Evolutionary conservation across 1,139 yeast species (phyloP).

Genomic region (Suhomyces bokatorum): DNA sequence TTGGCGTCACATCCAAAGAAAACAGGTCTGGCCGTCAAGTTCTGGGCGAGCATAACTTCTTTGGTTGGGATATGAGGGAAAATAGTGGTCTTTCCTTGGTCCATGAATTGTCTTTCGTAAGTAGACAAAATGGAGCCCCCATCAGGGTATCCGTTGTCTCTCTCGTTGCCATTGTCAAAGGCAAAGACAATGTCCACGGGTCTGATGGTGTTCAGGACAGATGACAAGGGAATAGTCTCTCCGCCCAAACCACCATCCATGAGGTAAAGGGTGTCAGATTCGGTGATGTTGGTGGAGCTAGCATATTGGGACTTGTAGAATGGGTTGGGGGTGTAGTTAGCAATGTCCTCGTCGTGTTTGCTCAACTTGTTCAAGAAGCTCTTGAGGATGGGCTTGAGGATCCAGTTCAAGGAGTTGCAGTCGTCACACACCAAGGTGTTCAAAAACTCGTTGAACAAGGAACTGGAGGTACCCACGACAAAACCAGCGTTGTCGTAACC

Average conservation of each 20-base stretch:
- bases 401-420: slow-evolving; percentile 49
- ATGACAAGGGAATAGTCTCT: slow-evolving; percentile 38
- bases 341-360: slow-evolving; percentile 39
- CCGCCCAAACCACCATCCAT: slow-evolving; percentile 48
- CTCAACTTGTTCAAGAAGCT: slow-evolving; percentile 48
- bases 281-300: slow-evolving; percentile 26
- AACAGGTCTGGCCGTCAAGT: slow-evolving; percentile 66
- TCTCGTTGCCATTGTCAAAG: slow-evolving; percentile 42
- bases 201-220: slow-evolving; percentile 38
- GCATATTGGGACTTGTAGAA: slow-evolving; percentile 48
- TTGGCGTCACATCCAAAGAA: slow-evolving; percentile 84
- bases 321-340: slow-evolving; percentile 51
- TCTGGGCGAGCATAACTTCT: slow-evolving; percentile 52
- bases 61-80: slow-evolving; percentile 89
- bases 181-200: slow-evolving; percentile 40
- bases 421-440: slow-evolving; percentile 53
- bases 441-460: slow-evolving; percentile 72
- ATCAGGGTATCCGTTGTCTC: slow-evolving; percentile 41
- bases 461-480: slow-evolving; percentile 74
- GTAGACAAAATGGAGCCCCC: slow-evolving; percentile 46
- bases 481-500: slow-evolving; percentile 82
- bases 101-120: slow-evolving; percentile 66
- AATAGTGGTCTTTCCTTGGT: slow-evolving; percentile 61
- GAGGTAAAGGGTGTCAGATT: slow-evolving; percentile 36
- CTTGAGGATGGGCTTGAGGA: slow-evolving; percentile 47